phyloP scores from a whole-genome alignment of 495 filamentous ascomycete species.

The Apodospora peruviana region DNA sequence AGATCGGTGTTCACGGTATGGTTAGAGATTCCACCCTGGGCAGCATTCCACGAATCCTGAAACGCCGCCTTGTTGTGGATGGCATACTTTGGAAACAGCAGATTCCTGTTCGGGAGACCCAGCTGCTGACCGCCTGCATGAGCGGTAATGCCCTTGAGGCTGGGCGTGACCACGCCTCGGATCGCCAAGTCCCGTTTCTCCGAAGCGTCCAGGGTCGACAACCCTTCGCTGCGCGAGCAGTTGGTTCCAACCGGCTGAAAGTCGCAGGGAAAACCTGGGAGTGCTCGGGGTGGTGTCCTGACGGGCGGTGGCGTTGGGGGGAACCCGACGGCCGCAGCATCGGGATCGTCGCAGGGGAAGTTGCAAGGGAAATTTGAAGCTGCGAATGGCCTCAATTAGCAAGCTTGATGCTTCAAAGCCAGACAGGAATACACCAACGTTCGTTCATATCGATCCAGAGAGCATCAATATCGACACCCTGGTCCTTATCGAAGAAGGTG shows the following conservation, averaged over 20 bases:
- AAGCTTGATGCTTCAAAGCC: too few relatives aligned
- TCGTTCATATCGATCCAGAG: constrained; percentile 91
- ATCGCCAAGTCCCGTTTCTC: constrained; percentile 3
- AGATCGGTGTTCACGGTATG: constrained; percentile 71
- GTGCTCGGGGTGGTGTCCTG: constrained; percentile 48
- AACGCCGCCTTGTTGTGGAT: constrained; percentile 64
- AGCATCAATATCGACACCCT: constrained; percentile 76
- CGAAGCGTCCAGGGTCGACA: background rate
- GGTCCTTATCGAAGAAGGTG: constrained; percentile 58
- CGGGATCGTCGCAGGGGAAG: constrained; percentile 67
- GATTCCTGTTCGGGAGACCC: constrained; percentile 58
- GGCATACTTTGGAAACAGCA: constrained; percentile 66
- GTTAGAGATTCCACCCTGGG: constrained; percentile 58
- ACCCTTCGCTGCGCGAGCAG: constrained; percentile 13
- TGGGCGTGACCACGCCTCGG: constrained; percentile 4
- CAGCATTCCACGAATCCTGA: constrained; percentile 39
- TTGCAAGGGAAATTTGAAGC: constrained; percentile 60
- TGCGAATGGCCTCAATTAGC: too few relatives aligned
- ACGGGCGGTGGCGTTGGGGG: constrained; percentile 64
- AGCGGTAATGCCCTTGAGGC: constrained; percentile 14
- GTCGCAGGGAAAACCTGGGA: constrained; percentile 66
- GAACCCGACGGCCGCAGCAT: constrained; percentile 45
- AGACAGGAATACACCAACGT: too few relatives aligned
- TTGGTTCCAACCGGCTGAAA: constrained; percentile 56
- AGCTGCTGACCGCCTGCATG: constrained; percentile 32